Conservation (phyloP, 2,329 filamentous ascomycete genomes). For the Pestalotiopsis sp. region DNA sequence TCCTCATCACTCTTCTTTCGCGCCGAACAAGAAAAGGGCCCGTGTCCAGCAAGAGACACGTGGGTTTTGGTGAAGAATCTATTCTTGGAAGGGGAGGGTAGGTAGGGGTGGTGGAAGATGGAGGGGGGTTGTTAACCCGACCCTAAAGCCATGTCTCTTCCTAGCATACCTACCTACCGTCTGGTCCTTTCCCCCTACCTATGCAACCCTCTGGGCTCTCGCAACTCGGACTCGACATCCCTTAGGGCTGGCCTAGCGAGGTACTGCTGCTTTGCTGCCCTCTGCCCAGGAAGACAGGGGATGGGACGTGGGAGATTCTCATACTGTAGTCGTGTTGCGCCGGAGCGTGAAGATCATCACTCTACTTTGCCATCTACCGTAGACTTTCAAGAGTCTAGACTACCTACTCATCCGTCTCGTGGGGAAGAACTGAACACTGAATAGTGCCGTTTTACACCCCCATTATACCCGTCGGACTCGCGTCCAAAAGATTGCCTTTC, state of each 20-base stretch:
- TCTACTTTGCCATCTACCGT: background rate
- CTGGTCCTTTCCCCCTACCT: background rate
- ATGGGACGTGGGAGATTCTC: no score
- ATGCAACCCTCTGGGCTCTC: background rate
- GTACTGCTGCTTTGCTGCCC: no score
- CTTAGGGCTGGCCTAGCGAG: background rate
- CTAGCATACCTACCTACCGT: background rate
- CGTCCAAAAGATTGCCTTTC: background rate
- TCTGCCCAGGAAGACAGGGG: no score
- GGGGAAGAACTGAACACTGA: background rate
- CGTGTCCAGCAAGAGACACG: background rate
- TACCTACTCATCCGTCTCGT: background rate
- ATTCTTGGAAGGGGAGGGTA: conserved; percentile 12
- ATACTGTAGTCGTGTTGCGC: no score
- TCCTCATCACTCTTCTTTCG: background rate
- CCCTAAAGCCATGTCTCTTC: background rate
- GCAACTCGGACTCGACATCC: conserved; percentile 1
- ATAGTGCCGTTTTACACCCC: background rate
- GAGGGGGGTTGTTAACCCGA: background rate
- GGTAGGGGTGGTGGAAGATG: background rate
- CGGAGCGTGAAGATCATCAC: no score
- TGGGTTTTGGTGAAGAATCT: conserved; percentile 8
- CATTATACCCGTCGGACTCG: background rate
- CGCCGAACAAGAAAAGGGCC: conserved; percentile 4
- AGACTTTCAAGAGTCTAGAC: background rate